phyloP scores from a whole-genome alignment of 331 rosid species.

The Stylosanthes scabra region DNA sequence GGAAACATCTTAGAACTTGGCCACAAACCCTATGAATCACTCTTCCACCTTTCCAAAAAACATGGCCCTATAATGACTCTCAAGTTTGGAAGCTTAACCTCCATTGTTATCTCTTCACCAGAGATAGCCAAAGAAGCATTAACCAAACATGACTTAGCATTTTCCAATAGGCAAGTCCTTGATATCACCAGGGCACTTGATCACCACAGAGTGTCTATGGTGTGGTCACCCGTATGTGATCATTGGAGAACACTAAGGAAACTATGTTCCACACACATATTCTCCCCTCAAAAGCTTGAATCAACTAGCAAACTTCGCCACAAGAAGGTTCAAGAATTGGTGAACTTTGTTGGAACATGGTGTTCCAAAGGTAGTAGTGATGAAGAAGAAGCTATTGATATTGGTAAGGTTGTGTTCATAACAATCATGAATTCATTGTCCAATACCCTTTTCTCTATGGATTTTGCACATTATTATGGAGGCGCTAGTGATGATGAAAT shows the following conservation, averaged over 20 bases:
- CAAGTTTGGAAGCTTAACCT: not conserved
- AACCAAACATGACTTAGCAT: not conserved
- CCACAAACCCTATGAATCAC: not conserved
- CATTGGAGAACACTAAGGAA: not conserved
- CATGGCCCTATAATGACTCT: not conserved
- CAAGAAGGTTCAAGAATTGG: not conserved
- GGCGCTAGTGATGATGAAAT: not conserved
- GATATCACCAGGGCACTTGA: not conserved
- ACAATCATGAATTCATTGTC: not conserved
- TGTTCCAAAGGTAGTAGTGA: not conserved
- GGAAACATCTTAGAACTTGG: constrained; percentile 16
- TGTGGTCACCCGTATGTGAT: not conserved
- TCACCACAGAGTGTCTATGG: constrained; percentile 1
- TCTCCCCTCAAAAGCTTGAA: not conserved
- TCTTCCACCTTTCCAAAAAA: not conserved
- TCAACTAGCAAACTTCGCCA: not conserved
- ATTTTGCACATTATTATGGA: not conserved
- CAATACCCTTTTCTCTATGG: not conserved
- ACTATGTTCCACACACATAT: not conserved
- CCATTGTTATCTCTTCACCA: constrained; percentile 7
- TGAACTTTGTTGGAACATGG: not conserved
- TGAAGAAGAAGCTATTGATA: not conserved
- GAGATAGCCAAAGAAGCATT: constrained; percentile 15
- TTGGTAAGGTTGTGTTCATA: not conserved
- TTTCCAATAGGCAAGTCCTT: not conserved